Evolutionary conservation across 1,284 basidiomycete species (phyloP).

Genomic region (Ustilago loliicola): DNA sequence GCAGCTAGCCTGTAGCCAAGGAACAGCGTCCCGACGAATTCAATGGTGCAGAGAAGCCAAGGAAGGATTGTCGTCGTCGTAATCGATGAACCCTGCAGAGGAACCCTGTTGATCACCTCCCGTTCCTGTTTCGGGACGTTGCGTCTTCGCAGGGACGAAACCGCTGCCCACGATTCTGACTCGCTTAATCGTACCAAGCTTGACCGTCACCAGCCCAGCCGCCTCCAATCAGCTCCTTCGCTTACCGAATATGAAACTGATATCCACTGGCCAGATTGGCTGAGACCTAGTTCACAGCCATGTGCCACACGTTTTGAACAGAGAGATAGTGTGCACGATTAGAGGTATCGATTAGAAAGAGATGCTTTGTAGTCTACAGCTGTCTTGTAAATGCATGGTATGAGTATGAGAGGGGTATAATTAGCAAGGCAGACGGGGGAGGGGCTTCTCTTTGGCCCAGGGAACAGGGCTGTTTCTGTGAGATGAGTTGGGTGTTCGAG

Average conservation of each 20-base stretch:
- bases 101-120: neutral
- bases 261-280: too few relatives aligned
- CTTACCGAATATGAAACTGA: too few relatives aligned
- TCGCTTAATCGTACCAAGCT: neutral
- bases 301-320: too few relatives aligned
- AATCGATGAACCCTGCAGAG: too few relatives aligned
- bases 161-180: constrained; percentile 11
- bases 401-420: neutral
- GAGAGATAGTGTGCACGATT: neutral
- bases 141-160: constrained; percentile 4
- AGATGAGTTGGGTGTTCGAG: constrained; percentile 23
- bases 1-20: too few relatives aligned
- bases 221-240: too few relatives aligned
- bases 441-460: constrained; percentile 16
- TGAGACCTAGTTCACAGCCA: too few relatives aligned
- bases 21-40: too few relatives aligned
- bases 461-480: constrained; percentile 26
- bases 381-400: neutral
- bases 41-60: too few relatives aligned
- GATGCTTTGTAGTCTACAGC: neutral
- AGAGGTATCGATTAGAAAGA: neutral
- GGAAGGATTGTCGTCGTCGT: too few relatives aligned
- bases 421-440: constrained; percentile 33
- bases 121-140: neutral
- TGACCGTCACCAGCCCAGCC: too few relatives aligned